Evolutionary conservation across 129 eudicot species (phyloP).

Genomic region (Dittrichia graveolens): DNA sequence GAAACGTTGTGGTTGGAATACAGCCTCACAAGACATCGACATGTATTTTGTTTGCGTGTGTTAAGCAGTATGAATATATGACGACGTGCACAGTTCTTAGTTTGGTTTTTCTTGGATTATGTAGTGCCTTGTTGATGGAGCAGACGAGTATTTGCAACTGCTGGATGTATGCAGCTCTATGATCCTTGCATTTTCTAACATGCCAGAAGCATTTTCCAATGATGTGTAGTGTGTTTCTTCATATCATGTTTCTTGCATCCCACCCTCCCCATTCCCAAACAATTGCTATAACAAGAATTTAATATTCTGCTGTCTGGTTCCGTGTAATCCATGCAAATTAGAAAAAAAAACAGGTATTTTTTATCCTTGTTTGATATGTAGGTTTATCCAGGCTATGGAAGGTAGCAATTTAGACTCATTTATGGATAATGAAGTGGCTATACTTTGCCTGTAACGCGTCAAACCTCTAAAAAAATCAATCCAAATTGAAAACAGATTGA

Average conservation of each 20-base stretch:
- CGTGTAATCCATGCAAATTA: neutral
- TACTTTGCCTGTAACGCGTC: too few species aligned
- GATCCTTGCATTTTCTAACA: slow-evolving; percentile 77
- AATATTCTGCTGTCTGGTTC: neutral
- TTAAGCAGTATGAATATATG: neutral
- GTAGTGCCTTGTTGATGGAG: slow-evolving; percentile 93
- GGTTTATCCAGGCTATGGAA: too few species aligned
- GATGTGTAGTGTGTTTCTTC: slow-evolving; percentile 37
- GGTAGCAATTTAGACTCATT: too few species aligned
- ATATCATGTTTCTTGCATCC: slow-evolving; percentile 5
- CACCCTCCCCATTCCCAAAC: neutral
- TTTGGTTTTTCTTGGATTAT: slow-evolving; percentile 35
- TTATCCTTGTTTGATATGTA: too few species aligned
- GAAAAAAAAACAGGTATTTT: neutral
- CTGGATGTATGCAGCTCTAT: slow-evolving; percentile 74
- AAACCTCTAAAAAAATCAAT: neutral
- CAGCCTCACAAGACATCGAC: slow-evolving; percentile 14
- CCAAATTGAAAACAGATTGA: too few species aligned
- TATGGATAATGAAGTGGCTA: too few species aligned
- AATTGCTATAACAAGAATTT: neutral
- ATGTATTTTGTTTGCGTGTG: neutral
- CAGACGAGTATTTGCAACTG: slow-evolving; percentile 95
- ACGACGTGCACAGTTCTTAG: neutral
- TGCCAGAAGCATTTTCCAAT: slow-evolving; percentile 56
- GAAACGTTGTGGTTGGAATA: neutral